Conservation (phyloP, 768 basidiomycete genomes). For the Mycena pura region DNA sequence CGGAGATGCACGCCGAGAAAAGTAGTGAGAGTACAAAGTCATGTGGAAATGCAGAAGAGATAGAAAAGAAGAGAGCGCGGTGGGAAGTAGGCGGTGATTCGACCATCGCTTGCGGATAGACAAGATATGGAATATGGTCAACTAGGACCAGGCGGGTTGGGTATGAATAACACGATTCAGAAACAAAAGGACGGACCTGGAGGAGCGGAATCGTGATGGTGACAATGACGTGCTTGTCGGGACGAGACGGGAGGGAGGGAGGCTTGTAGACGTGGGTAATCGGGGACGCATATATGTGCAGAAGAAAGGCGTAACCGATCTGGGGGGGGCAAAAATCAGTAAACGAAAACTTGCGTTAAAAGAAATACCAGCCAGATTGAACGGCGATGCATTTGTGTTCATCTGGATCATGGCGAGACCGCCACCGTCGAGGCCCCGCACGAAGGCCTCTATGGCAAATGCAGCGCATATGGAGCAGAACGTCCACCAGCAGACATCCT, state of each 20-base stretch:
- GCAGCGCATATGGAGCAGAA: constrained; percentile 72
- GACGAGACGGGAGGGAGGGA: constrained; percentile 60
- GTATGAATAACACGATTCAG: background rate
- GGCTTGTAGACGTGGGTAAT: constrained; percentile 57
- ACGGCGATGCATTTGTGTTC: constrained; percentile 62
- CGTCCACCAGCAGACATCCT: constrained; percentile 74
- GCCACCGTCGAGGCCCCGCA: constrained; percentile 71
- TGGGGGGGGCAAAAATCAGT: constrained; percentile 34
- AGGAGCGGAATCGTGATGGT: constrained; percentile 76
- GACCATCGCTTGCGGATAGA: constrained; percentile 70
- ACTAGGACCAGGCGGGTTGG: constrained; percentile 41
- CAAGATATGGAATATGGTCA: constrained; percentile 68
- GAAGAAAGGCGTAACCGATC: constrained; percentile 80
- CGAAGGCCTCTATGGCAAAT: constrained; percentile 69
- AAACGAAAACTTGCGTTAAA: background rate
- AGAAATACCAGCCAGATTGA: constrained; percentile 66
- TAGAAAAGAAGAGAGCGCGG: constrained; percentile 63
- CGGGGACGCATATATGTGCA: constrained; percentile 77
- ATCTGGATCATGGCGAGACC: constrained; percentile 47
- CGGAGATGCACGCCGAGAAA: constrained; percentile 17
- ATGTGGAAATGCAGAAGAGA: constrained; percentile 73
- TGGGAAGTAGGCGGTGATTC: constrained; percentile 74
- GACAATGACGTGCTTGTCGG: constrained; percentile 76
- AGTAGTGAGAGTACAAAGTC: constrained; percentile 53
- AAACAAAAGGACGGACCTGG: constrained; percentile 52